Conservation (phyloP, 192 early-diverging fungal genomes). For the Gorgonomyces haynaldii region DNA sequence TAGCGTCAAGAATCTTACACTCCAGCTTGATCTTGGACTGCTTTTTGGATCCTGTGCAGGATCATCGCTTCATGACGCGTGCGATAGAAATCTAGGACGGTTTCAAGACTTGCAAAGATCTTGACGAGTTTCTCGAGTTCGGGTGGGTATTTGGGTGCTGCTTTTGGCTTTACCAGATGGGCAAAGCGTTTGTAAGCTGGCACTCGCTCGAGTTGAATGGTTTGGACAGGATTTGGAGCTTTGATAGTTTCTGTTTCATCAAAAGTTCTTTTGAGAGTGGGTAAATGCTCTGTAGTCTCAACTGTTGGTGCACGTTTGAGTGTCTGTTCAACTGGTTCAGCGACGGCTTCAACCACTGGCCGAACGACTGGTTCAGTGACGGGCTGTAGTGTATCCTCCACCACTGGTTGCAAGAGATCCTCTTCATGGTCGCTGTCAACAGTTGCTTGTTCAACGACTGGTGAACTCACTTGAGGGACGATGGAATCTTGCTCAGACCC, state of each 20-base stretch:
- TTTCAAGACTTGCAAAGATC: neutral
- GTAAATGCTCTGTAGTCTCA: too few species aligned
- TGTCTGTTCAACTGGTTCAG: too few species aligned
- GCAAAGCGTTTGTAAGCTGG: neutral
- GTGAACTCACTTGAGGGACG: too few species aligned
- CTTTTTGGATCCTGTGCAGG: conserved; percentile 24
- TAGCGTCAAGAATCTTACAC: conserved; percentile 6
- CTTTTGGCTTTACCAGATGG: neutral
- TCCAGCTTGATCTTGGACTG: conserved; percentile 24
- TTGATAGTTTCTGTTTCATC: neutral
- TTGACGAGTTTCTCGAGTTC: neutral
- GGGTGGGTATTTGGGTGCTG: neutral
- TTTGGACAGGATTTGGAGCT: neutral
- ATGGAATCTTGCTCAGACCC: too few species aligned
- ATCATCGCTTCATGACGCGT: neutral
- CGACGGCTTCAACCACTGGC: too few species aligned
- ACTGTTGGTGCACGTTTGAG: too few species aligned
- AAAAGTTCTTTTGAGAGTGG: neutral
- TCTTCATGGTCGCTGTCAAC: too few species aligned
- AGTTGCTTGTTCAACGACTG: too few species aligned
- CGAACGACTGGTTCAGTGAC: too few species aligned
- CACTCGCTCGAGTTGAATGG: neutral
- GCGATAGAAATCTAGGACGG: neutral
- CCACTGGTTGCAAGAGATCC: too few species aligned
- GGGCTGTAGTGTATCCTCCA: too few species aligned